Conservation (phyloP, 768 basidiomycete species). For the Dacryopinax spathularia region DNA sequence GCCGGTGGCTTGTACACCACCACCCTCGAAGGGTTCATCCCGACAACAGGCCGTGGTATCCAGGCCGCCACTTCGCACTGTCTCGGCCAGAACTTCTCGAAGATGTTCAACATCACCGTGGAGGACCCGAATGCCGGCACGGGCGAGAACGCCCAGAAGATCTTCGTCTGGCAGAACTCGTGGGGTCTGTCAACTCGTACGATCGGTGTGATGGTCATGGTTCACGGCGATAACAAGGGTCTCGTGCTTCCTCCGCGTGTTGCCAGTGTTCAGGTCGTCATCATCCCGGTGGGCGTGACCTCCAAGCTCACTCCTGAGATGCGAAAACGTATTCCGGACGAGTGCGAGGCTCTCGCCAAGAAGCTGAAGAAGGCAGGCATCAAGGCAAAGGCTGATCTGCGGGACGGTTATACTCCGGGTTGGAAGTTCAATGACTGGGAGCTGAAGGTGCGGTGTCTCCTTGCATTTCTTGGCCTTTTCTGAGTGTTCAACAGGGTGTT, state of each 20-base stretch:
- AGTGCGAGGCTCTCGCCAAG: slow-evolving; percentile 63
- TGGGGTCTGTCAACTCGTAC: slow-evolving; percentile 96
- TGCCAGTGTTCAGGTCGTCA: slow-evolving; percentile 76
- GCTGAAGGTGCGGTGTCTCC: slow-evolving; percentile 54
- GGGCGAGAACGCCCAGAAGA: slow-evolving; percentile 44
- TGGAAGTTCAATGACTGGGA: slow-evolving; percentile 99
- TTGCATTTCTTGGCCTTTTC: not conserved
- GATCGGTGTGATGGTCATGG: slow-evolving; percentile 99
- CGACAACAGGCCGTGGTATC: slow-evolving; percentile 91
- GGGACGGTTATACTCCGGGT: slow-evolving; percentile 94
- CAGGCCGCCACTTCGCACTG: slow-evolving; percentile 97
- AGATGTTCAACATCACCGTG: slow-evolving; percentile 96
- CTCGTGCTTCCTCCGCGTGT: slow-evolving; percentile 94
- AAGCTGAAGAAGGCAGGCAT: slow-evolving; percentile 58
- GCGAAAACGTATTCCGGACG: slow-evolving; percentile 54
- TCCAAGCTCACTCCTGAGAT: slow-evolving; percentile 48
- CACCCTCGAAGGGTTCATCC: slow-evolving; percentile 94
- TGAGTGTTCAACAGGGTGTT: slow-evolving; percentile 51
- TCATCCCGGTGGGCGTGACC: slow-evolving; percentile 92
- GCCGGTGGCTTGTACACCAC: slow-evolving; percentile 97
- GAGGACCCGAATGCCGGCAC: slow-evolving; percentile 59
- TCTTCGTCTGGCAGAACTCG: slow-evolving; percentile 92
- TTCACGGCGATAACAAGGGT: slow-evolving; percentile 95
- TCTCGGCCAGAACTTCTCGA: slow-evolving; percentile 96
- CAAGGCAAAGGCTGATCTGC: slow-evolving; percentile 75